Conservation (phyloP, 192 early-diverging fungal species). For the Coemansia erecta region DNA sequence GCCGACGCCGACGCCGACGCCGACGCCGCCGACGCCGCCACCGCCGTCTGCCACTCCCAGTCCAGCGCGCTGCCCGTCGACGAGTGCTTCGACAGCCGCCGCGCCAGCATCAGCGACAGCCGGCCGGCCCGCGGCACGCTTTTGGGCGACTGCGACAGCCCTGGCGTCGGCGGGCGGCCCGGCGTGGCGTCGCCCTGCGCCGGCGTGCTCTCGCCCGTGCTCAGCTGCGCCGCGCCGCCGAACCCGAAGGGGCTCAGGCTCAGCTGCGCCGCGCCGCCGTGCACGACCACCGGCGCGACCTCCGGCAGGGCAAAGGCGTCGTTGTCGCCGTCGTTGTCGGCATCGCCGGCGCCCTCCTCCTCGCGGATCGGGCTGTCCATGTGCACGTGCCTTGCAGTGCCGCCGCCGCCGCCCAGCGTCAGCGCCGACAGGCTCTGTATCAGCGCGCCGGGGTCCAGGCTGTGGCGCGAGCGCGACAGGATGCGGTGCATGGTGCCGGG, state of each 20-base stretch:
- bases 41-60: conserved; percentile 26
- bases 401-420: conserved; percentile 16
- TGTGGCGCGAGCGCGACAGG: conserved; percentile 41
- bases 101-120: conserved; percentile 4
- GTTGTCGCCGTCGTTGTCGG: neutral
- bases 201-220: conserved; percentile 10
- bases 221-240: conserved; percentile 5
- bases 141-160: neutral
- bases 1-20: too few relatives aligned
- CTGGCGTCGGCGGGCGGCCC: conserved; percentile 12
- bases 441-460: conserved; percentile 42
- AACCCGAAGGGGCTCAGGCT: conserved; percentile 7
- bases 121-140: conserved; percentile 5
- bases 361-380: conserved; percentile 5
- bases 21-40: too few relatives aligned
- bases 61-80: conserved; percentile 28
- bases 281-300: conserved; percentile 6
- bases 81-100: conserved; percentile 19
- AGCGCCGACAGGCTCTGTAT: conserved; percentile 43
- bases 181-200: neutral
- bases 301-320: conserved; percentile 16
- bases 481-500: conserved; percentile 41
- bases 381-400: conserved; percentile 18
- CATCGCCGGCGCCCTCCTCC: neutral
- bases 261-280: neutral